Base-by-base conservation (phyloP, 257 asterid genomes). In the Schizonepeta tenuifolia region DNA sequence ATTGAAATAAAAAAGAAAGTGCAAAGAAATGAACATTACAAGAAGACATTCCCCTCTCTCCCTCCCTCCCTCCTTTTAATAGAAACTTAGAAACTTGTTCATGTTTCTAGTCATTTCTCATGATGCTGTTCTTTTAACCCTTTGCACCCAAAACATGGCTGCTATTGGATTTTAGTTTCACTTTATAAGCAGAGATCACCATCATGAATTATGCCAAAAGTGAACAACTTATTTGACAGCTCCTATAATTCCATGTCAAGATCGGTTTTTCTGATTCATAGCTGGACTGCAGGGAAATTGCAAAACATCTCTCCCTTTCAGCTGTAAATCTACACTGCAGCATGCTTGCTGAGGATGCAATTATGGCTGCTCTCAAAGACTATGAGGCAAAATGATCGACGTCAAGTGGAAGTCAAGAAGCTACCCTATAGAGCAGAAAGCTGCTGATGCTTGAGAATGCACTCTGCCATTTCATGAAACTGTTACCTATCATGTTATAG, bases 311-410 rank as follows among this genome's bases (percentile, higher is more conserved):
- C 1, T 92, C 97, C 75, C 98, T 92, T 54, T 97, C 98, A 50
- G 96, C 96, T 0, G 98, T 92, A 20, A 92, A 92, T 82, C 89
- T 90, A 71, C 97, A 90, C 68, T 92, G 98, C 86, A 92, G 96
- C 84, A 92, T 92, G 98, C 97, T 92, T 55, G 98, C 98, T 17
- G 98, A 92, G 86, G 97, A 92, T 80, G 98, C 98, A 59, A 88
- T 92, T 22, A 89, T 89, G 75, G 97, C 97, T 8, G 97, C 97
- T 31, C 91, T 90, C 53, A 90, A 90, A 71, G 96, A 92, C 64
- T 88, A 90, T 3, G 90, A 79, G 78, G 82, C 84, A 24, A 92
- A 92, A 83, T 87, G 85, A 8, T 65, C 84, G 18, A 88, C 80
- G 54, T 46, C 62, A 5, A 65, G 40, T 51, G 82, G 57, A 11